A percentile compares a stretch with the other conserved stretches of the same genome.
Evolutionary conservation across 2,329 filamentous ascomycete genomes (phyloP).

Genomic region (Monosporascus sp.): DNA sequence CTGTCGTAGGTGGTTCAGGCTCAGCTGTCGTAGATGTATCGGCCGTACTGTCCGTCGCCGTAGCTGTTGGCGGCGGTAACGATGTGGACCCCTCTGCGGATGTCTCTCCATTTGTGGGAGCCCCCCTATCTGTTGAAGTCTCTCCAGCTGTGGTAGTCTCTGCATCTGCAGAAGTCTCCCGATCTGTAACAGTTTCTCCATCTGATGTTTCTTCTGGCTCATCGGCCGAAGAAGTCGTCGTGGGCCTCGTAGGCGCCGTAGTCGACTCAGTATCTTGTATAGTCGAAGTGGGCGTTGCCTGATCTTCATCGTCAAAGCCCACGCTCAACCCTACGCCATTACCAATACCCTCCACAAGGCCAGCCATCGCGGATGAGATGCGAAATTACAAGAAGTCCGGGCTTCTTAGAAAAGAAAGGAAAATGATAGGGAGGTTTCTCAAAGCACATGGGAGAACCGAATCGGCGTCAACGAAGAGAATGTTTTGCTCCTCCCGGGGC

Average conservation of each 20-base stretch:
- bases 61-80: too few relatives aligned
- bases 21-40: not conserved
- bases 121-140: too few relatives aligned
- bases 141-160: not conserved
- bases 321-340: conserved; percentile 13
- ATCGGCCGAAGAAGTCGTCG: conserved; percentile 4
- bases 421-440: not conserved
- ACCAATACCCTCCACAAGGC: conserved; percentile 19
- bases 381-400: conserved; percentile 7
- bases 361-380: conserved; percentile 20
- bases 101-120: not conserved
- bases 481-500: not conserved
- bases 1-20: not conserved
- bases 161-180: not conserved
- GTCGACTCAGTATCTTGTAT: conserved; percentile 3
- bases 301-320: conserved; percentile 5
- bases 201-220: conserved; percentile 5
- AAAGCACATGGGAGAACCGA: not conserved
- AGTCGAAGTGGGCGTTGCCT: conserved; percentile 1
- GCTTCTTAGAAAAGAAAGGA: not conserved
- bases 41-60: not conserved
- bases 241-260: not conserved
- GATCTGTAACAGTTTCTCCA: conserved; percentile 1
- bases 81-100: not conserved
- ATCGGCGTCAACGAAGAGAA: not conserved